These are phyloP conservation scores for Euphorbia schlechtendalii DNA, from an alignment of 441 rosid genomes.

Conservation along the genomic window DNA sequence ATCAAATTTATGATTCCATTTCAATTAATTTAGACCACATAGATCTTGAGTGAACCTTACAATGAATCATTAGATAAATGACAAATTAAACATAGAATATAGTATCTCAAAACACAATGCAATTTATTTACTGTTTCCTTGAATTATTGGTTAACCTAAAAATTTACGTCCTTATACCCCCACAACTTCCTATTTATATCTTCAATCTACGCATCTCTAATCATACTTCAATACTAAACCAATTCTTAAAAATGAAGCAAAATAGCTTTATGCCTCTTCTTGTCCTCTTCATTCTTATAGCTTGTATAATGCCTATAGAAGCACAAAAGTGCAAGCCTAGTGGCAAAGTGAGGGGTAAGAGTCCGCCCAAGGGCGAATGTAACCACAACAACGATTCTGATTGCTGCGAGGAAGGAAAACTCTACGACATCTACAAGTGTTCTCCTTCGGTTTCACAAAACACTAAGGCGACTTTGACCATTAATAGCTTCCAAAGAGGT, in stretches of 20 bases:
- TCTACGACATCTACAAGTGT: not conserved
- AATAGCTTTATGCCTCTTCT: not conserved
- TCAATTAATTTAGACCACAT: too few species aligned
- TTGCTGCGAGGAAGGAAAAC: not conserved
- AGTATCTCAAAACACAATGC: too few species aligned
- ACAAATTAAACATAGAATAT: too few species aligned
- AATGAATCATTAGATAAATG: too few species aligned
- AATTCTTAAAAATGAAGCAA: too few species aligned
- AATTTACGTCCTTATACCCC: not conserved
- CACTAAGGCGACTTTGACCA: not conserved
- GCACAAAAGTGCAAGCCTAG: not conserved
- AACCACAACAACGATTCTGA: not conserved
- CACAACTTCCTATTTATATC: constrained; percentile 1
- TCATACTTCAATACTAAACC: too few species aligned
- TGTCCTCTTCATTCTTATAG: not conserved
- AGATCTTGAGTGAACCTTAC: too few species aligned
- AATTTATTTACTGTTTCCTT: too few species aligned
- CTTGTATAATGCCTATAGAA: not conserved
- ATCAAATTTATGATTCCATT: too few species aligned
- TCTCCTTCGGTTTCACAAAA: not conserved
- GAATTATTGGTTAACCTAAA: not conserved
- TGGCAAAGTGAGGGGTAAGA: not conserved
- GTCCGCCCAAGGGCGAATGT: not conserved
- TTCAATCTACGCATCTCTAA: not conserved
- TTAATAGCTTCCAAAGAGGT: not conserved